A percentile compares a stretch with the other conserved stretches of the same genome.
phyloP scores from a whole-genome alignment of 352 stramenopile species.

The Pythium brassicae region DNA sequence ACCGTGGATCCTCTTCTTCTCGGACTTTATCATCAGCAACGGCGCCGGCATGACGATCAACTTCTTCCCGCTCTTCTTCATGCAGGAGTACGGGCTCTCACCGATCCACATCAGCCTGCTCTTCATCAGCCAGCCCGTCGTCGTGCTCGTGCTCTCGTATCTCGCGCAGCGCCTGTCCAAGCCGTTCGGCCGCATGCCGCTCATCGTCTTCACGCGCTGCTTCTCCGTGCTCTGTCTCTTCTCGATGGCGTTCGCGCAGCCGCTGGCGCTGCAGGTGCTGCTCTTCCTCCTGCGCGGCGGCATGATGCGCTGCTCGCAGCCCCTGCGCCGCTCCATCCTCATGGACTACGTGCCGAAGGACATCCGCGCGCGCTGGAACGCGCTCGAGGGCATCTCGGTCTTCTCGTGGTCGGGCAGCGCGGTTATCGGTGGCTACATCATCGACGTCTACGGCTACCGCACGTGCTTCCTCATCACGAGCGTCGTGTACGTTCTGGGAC shows the following conservation, averaged over 20 bases:
- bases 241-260: constrained; percentile 34
- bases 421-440: constrained; percentile 72
- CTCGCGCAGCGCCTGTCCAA: constrained; percentile 39
- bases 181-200: constrained; percentile 39
- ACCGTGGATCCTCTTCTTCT: constrained; percentile 53
- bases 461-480: constrained; percentile 80
- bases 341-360: constrained; percentile 70
- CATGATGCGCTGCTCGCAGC: constrained; percentile 51
- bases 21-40: constrained; percentile 71
- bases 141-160: constrained; percentile 36
- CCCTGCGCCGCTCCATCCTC: constrained; percentile 22
- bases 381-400: constrained; percentile 64
- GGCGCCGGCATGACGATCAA: constrained; percentile 49
- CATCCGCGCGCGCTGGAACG: constrained; percentile 73
- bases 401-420: constrained; percentile 80
- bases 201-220: constrained; percentile 41
- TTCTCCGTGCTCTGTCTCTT: constrained; percentile 37
- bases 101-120: constrained; percentile 49
- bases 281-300: constrained; percentile 49
- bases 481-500: constrained; percentile 52
- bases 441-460: constrained; percentile 74
- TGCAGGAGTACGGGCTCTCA: constrained; percentile 44
- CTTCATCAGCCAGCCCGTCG: constrained; percentile 46
- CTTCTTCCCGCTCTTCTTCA: constrained; percentile 69
- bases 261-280: constrained; percentile 24